phyloP scores from a whole-genome alignment of 2,329 filamentous ascomycete genomes.

The Fusarium sororula region DNA sequence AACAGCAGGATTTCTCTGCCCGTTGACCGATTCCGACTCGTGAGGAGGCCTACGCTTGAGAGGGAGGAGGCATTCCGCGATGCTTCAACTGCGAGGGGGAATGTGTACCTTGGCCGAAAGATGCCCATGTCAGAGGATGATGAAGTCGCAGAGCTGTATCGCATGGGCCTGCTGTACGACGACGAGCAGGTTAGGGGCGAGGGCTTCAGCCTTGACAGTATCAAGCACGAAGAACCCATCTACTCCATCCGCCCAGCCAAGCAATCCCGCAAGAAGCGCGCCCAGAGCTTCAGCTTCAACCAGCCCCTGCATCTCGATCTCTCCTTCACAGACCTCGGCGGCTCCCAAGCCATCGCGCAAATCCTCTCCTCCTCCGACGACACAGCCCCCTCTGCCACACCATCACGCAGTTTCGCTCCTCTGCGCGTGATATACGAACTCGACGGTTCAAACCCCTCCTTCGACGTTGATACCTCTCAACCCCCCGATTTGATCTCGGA shows the following conservation, averaged over 20 bases:
- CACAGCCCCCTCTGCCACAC: constrained; percentile 7
- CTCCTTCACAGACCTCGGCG: constrained; percentile 54
- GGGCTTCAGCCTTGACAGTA: constrained; percentile 51
- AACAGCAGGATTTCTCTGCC: constrained; percentile 49
- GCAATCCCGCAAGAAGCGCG: constrained; percentile 43
- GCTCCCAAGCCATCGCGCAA: constrained; percentile 51
- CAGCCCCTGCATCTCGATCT: constrained; percentile 50
- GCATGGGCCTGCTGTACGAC: constrained; percentile 57
- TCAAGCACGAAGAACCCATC: constrained; percentile 50
- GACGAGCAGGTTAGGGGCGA: constrained; percentile 49
- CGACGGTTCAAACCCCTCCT: constrained; percentile 44
- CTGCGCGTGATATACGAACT: constrained; percentile 54
- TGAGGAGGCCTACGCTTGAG: constrained; percentile 54
- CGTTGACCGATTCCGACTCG: constrained; percentile 47
- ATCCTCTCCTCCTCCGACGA: constrained; percentile 43
- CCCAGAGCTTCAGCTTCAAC: constrained; percentile 36
- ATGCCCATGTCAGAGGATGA: constrained; percentile 45
- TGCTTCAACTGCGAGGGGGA: constrained; percentile 48
- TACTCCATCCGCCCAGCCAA: constrained; percentile 52
- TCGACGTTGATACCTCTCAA: constrained; percentile 49
- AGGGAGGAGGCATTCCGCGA: constrained; percentile 59
- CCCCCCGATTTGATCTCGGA: constrained; percentile 49
- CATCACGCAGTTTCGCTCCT: constrained; percentile 42
- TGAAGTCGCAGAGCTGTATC: constrained; percentile 54
- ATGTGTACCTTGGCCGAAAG: constrained; percentile 38